These are phyloP conservation scores for Fusarium sp. DNA, from an alignment of 2,329 filamentous ascomycete genomes.

Conservation along the genomic window DNA sequence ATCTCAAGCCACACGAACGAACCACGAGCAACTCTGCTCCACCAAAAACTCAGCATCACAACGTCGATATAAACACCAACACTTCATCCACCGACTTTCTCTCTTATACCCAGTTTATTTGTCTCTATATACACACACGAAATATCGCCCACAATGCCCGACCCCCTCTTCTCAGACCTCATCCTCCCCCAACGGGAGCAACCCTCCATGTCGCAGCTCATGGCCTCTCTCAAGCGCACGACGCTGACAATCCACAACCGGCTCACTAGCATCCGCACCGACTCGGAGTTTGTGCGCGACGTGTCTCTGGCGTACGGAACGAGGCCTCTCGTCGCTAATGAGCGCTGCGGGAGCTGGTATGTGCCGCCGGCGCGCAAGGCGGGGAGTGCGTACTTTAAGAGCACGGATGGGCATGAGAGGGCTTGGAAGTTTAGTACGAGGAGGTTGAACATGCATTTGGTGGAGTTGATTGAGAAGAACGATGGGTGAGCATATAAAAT, in stretches of 20 bases:
- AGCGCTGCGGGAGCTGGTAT: conserved; percentile 97
- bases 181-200: conserved; percentile 67
- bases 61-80: neutral
- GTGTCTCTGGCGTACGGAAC: conserved; percentile 63
- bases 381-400: conserved; percentile 94
- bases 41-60: conserved; percentile 32
- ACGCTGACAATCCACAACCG: conserved; percentile 85
- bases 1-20: conserved; percentile 18
- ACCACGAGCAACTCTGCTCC: conserved; percentile 24
- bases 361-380: conserved; percentile 72
- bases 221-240: conserved; percentile 78
- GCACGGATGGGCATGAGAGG: conserved; percentile 91
- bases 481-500: conserved; percentile 69
- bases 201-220: conserved; percentile 76
- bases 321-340: conserved; percentile 87
- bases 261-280: conserved; percentile 79
- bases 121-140: neutral
- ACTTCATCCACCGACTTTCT: neutral
- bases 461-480: conserved; percentile 72
- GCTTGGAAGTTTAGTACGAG: conserved; percentile 92
- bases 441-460: conserved; percentile 84
- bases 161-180: conserved; percentile 53
- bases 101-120: neutral
- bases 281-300: conserved; percentile 77
- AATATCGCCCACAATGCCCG: conserved; percentile 26